These are phyloP conservation scores for Rhodotorula kratochvilovae DNA, from an alignment of 768 basidiomycete genomes.

Conservation along the genomic window DNA sequence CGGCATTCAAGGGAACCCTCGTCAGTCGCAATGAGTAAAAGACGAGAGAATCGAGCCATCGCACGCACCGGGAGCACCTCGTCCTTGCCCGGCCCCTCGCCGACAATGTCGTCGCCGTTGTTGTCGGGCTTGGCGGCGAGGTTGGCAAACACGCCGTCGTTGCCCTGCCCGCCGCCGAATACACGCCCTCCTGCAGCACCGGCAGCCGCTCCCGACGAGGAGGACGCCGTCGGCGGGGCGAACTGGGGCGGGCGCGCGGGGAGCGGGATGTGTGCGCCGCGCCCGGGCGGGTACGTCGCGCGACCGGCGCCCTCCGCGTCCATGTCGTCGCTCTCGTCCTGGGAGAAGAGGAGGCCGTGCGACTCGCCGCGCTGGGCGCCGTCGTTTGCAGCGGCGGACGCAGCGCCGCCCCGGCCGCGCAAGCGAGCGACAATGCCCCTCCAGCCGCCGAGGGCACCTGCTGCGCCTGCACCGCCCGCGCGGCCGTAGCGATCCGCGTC, in stretches of 20 bases:
- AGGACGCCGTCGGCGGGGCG: conserved; percentile 43
- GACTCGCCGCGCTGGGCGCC: not conserved
- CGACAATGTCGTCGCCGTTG: conserved; percentile 41
- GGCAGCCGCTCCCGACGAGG: not conserved
- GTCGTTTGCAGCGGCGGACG: no score
- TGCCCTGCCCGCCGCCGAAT: conserved; percentile 68
- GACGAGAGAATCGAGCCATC: not conserved
- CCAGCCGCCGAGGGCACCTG: not conserved
- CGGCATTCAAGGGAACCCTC: not conserved
- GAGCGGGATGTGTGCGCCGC: conserved; percentile 31
- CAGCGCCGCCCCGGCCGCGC: not conserved
- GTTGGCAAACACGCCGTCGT: conserved; percentile 94
- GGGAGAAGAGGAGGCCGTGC: conserved; percentile 29
- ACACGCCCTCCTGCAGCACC: not conserved
- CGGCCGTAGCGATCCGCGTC: conserved; percentile 42
- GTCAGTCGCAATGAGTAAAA: not conserved
- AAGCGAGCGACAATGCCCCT: conserved; percentile 5
- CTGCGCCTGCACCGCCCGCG: no score
- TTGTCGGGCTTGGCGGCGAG: conserved; percentile 82
- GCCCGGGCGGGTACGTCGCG: conserved; percentile 18
- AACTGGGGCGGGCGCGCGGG: conserved; percentile 49
- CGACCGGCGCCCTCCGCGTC: not conserved
- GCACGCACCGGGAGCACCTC: conserved; percentile 78
- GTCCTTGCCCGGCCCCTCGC: conserved; percentile 53
- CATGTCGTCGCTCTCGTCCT: conserved; percentile 27